Base-by-base conservation (phyloP, 2,329 filamentous ascomycete species). In the Colletotrichum tanaceti region DNA sequence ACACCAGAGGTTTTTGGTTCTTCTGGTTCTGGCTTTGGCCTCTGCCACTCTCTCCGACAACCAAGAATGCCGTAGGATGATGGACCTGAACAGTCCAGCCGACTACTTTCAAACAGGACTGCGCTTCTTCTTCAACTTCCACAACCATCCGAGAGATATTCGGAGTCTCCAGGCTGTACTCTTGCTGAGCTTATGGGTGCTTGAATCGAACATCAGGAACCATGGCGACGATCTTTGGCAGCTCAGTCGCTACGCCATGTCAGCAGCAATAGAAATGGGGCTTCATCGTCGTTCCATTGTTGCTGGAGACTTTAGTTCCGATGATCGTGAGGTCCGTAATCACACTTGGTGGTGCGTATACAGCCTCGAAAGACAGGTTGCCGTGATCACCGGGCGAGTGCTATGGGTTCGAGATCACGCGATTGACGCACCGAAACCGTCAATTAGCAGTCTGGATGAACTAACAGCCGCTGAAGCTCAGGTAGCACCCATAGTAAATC, bases 171-270 rank as follows among this genome's bases (percentile, higher is more conserved):
- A 75, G 11, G 67, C 69, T 4, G 70, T 73, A 13, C 28, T 75
- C n/a, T 50, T 75, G 0, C 14, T 75, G 2, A 54, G 73, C 6
- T 47, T 75, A 0, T 75, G 73, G 74, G 75, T 75, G 73, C 41
- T 75, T 3, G 70, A 71, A 24, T 75, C 74, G 1, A 59, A 68
- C 9, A 16, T 46, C 4, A 65, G 62, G 13, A 58, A 38, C 3
- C 66, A 69, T 13, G 72, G 72, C 6, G 67, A 74, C 28, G 73
- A 75, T 32, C 66, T 75, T n/a, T 75, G 74, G 74, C 74, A 75
- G 4, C 54, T 75, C 3, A 70, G 67, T 10, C 70, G 74, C 5
- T 75, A 75, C 11, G 60, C 71, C 32, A 75, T 75, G 74, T 75
- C 74, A 3, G 62, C 65, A n/a, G 74, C 73, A 4, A 70, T 75